Percentiles rank a stretch among this genome's conserved stretches.
phyloP scores from a whole-genome alignment of 805 yeast species.

The Diddensiella santjacobensis region DNA sequence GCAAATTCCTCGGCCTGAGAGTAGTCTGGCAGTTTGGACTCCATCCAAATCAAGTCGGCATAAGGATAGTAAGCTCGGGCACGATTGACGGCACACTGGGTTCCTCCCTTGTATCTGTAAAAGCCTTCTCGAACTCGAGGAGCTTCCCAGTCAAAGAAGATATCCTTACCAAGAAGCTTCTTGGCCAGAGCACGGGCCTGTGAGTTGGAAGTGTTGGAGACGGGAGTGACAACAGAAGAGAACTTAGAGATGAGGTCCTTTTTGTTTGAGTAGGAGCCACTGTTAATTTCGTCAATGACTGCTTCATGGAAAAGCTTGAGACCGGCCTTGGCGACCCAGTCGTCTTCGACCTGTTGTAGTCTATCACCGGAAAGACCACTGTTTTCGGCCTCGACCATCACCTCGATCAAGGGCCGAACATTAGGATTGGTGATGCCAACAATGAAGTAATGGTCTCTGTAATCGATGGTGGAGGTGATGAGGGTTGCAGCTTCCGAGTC shows the following conservation, averaged over 20 bases:
- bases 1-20: constrained; percentile 93
- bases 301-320: constrained; percentile 89
- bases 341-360: constrained; percentile 68
- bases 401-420: constrained; percentile 65
- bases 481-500: constrained; percentile 98
- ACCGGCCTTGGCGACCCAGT: constrained; percentile 81
- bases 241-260: constrained; percentile 61
- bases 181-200: constrained; percentile 77
- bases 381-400: constrained; percentile 77
- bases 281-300: constrained; percentile 74
- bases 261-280: constrained; percentile 58
- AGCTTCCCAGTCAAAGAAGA: constrained; percentile 91
- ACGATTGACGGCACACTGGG: constrained; percentile 95
- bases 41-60: constrained; percentile 98
- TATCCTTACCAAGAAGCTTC: constrained; percentile 71
- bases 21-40: constrained; percentile 90
- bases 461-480: constrained; percentile 88
- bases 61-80: constrained; percentile 94
- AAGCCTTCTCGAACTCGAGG: constrained; percentile 96
- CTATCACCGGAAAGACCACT: constrained; percentile 68
- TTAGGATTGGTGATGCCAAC: constrained; percentile 88
- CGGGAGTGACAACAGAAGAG: constrained; percentile 65
- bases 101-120: constrained; percentile 94
- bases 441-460: constrained; percentile 89
- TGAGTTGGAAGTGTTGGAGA: constrained; percentile 67